Evolutionary conservation across 208 protist genomes (phyloP).

Genomic region (Trypanosoma melophagium): DNA sequence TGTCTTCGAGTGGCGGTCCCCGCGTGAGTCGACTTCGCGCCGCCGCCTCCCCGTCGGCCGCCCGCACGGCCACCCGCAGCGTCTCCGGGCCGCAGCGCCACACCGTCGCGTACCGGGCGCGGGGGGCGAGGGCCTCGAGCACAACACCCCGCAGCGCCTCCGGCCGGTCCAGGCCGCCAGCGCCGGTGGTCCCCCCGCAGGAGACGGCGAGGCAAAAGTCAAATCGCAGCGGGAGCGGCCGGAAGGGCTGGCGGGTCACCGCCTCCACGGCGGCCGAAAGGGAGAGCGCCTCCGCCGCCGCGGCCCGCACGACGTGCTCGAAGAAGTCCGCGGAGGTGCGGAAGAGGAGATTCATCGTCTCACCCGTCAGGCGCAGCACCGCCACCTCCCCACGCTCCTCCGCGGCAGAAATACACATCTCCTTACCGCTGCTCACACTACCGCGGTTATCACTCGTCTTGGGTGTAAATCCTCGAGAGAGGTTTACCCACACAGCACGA

Average conservation of each 20-base stretch:
- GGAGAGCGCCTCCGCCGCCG: constrained; percentile 72
- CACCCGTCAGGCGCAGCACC: constrained; percentile 64
- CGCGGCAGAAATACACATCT: constrained; percentile 26
- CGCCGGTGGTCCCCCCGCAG: constrained; percentile 3
- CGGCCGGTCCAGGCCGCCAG: constrained; percentile 23
- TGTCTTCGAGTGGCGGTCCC: constrained; percentile 70
- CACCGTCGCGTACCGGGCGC: constrained; percentile 40
- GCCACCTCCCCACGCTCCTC: constrained; percentile 61
- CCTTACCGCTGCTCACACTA: background rate
- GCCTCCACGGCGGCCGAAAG: constrained; percentile 47
- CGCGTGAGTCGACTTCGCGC: constrained; percentile 74
- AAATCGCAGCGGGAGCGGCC: constrained; percentile 61
- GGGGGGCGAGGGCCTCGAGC: constrained; percentile 49
- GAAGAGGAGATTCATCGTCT: constrained; percentile 80
- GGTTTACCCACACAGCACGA: constrained; percentile 71
- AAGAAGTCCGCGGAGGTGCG: constrained; percentile 69
- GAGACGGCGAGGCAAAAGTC: constrained; percentile 50
- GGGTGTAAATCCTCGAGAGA: constrained; percentile 56
- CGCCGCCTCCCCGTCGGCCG: constrained; percentile 41
- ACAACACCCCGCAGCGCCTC: constrained; percentile 35
- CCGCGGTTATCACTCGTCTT: background rate
- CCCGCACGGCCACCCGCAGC: too few species aligned
- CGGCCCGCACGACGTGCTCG: constrained; percentile 48
- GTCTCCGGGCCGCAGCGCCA: constrained; percentile 60
- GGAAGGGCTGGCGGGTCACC: constrained; percentile 52